Percentiles rank a stretch among this genome's conserved stretches.
phyloP scores from a whole-genome alignment of 257 asterid species.

The Solanum paucissectum region DNA sequence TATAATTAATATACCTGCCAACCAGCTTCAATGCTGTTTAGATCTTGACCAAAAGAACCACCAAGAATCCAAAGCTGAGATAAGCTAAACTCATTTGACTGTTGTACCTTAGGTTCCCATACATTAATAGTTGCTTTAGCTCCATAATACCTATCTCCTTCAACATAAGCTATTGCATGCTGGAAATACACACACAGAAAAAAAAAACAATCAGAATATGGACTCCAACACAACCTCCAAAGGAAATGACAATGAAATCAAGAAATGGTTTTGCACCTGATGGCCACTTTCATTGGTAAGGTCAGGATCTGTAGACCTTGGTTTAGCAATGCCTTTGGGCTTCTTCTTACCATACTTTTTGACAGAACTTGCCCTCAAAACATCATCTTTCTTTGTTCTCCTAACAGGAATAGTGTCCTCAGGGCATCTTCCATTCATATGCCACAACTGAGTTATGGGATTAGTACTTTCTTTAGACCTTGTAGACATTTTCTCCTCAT shows the following conservation, averaged over 20 bases:
- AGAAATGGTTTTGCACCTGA: constrained; percentile 36
- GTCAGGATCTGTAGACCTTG: constrained; percentile 69
- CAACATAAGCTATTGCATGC: constrained; percentile 87
- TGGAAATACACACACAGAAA: constrained; percentile 6
- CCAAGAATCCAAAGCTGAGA: constrained; percentile 86
- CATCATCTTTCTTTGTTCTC: constrained; percentile 70
- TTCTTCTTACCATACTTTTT: constrained; percentile 71
- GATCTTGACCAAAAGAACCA: constrained; percentile 82
- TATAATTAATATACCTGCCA: constrained; percentile 58
- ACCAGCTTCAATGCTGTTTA: constrained; percentile 90
- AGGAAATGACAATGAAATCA: not conserved
- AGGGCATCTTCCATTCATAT: constrained; percentile 63
- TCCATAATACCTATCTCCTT: constrained; percentile 68
- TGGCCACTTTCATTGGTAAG: constrained; percentile 65
- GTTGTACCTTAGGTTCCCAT: constrained; percentile 85
- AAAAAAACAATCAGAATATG: not conserved
- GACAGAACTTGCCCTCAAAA: constrained; percentile 73
- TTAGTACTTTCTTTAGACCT: constrained; percentile 26
- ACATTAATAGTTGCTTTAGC: constrained; percentile 77
- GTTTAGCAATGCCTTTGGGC: constrained; percentile 48
- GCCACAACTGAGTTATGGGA: constrained; percentile 71
- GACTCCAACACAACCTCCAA: not conserved
- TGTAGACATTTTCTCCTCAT: constrained; percentile 33
- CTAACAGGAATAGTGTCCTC: constrained; percentile 64
- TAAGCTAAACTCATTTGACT: constrained; percentile 73